A percentile compares a stretch with the other conserved stretches of the same genome.
Conservation (phyloP, 2,329 filamentous ascomycete species). For the Lecanicillium sp. region DNA sequence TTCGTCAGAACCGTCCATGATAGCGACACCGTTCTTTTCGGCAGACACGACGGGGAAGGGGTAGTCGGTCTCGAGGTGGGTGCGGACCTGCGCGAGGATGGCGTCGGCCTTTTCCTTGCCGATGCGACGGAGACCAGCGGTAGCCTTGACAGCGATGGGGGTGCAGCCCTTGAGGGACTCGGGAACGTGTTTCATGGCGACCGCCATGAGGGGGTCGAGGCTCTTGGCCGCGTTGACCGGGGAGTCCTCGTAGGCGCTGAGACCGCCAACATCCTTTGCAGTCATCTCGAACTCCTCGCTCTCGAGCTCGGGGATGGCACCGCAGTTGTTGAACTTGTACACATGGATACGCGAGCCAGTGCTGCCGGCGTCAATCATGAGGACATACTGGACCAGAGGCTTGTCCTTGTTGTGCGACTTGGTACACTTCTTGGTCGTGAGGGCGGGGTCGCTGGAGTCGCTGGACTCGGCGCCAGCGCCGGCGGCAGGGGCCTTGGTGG, state of each 20-base stretch:
- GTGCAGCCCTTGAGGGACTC: slow-evolving; percentile 87
- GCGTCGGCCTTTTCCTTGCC: slow-evolving; percentile 73
- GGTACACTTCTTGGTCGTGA: slow-evolving; percentile 68
- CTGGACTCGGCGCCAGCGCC: slow-evolving; percentile 46
- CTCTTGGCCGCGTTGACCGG: slow-evolving; percentile 84
- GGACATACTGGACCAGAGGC: slow-evolving; percentile 91
- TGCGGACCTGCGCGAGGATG: slow-evolving; percentile 80
- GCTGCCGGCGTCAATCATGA: slow-evolving; percentile 98
- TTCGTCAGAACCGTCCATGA: slow-evolving; percentile 97
- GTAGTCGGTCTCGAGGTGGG: slow-evolving; percentile 78
- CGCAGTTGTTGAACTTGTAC: slow-evolving; percentile 92
- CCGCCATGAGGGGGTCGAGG: slow-evolving; percentile 79
- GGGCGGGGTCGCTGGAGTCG: slow-evolving; percentile 45
- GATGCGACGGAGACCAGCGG: slow-evolving; percentile 83
- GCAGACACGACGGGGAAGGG: slow-evolving; percentile 90
- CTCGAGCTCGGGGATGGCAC: slow-evolving; percentile 64
- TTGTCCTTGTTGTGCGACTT: slow-evolving; percentile 82
- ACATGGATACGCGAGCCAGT: slow-evolving; percentile 97
- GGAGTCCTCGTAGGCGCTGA: slow-evolving; percentile 84
- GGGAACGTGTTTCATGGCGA: slow-evolving; percentile 78
- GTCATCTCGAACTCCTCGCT: slow-evolving; percentile 92
- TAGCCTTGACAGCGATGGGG: slow-evolving; percentile 95
- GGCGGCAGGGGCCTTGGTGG: slow-evolving; percentile 12
- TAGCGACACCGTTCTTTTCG: slow-evolving; percentile 80
- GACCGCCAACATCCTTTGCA: slow-evolving; percentile 71